These are phyloP conservation scores for Podospora conica DNA, from an alignment of 495 filamentous ascomycete genomes.

Conservation along the genomic window DNA sequence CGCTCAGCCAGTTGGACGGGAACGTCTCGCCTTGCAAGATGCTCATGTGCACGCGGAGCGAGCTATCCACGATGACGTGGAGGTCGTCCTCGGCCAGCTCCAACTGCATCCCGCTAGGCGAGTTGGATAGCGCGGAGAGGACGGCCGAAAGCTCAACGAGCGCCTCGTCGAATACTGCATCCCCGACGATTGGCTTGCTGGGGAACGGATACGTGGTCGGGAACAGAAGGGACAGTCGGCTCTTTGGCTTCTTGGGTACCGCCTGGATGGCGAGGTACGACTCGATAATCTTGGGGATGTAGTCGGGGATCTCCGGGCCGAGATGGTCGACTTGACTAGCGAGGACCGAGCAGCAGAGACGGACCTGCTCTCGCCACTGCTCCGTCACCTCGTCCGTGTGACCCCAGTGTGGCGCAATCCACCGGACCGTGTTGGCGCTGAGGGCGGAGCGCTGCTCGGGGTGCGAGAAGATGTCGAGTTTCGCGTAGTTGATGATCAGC, in stretches of 20 bases:
- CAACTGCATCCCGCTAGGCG: slow-evolving; percentile 59
- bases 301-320: slow-evolving; percentile 74
- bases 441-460: slow-evolving; percentile 66
- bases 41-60: slow-evolving; percentile 77
- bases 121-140: slow-evolving; percentile 70
- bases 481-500: slow-evolving; percentile 82
- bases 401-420: slow-evolving; percentile 95
- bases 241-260: slow-evolving; percentile 56
- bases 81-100: slow-evolving; percentile 72
- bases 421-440: slow-evolving; percentile 75
- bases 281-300: slow-evolving; percentile 83
- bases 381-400: slow-evolving; percentile 62
- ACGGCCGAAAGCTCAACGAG: slow-evolving; percentile 85
- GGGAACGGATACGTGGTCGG: slow-evolving; percentile 89
- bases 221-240: slow-evolving; percentile 76
- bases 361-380: slow-evolving; percentile 89
- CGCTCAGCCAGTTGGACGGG: slow-evolving; percentile 81
- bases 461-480: slow-evolving; percentile 68
- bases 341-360: slow-evolving; percentile 84
- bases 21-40: slow-evolving; percentile 88
- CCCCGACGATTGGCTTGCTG: slow-evolving; percentile 54
- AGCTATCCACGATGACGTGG: slow-evolving; percentile 63
- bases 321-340: slow-evolving; percentile 73
- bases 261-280: slow-evolving; percentile 76
- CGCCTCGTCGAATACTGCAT: slow-evolving; percentile 74